These are phyloP conservation scores for Jatropha multifida DNA, from an alignment of 441 rosid species.

Conservation along the genomic window DNA sequence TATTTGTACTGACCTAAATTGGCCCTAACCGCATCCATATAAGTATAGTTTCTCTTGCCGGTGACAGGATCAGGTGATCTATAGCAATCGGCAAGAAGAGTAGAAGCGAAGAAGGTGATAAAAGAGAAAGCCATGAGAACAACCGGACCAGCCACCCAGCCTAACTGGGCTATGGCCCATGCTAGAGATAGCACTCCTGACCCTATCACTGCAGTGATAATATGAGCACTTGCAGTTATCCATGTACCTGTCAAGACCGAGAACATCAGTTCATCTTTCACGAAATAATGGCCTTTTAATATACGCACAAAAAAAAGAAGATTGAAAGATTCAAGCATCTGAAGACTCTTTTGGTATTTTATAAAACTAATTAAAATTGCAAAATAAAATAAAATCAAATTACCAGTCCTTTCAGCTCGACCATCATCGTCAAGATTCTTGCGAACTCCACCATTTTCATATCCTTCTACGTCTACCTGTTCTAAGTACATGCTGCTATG, in stretches of 20 bases:
- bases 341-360: too few species aligned
- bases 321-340: neutral
- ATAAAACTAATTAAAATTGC: too few species aligned
- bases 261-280: neutral
- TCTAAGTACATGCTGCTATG: constrained; percentile 42
- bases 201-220: constrained; percentile 86
- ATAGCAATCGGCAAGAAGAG: constrained; percentile 75
- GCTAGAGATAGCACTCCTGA: constrained; percentile 88
- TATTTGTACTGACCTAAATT: constrained; percentile 45
- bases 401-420: constrained; percentile 52
- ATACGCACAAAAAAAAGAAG: too few species aligned
- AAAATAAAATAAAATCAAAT: neutral
- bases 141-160: constrained; percentile 73
- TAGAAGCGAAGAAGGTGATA: constrained; percentile 71
- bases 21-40: constrained; percentile 78
- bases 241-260: constrained; percentile 53
- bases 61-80: constrained; percentile 72
- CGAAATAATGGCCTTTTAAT: too few species aligned
- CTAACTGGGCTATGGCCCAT: constrained; percentile 88
- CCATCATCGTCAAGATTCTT: constrained; percentile 64
- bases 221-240: constrained; percentile 79
- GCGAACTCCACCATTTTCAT: constrained; percentile 19
- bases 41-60: constrained; percentile 77
- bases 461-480: constrained; percentile 32
- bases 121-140: constrained; percentile 60